These are phyloP conservation scores for Colletotrichum euphorbiae DNA, from an alignment of 2,329 filamentous ascomycete species.

Conservation along the genomic window DNA sequence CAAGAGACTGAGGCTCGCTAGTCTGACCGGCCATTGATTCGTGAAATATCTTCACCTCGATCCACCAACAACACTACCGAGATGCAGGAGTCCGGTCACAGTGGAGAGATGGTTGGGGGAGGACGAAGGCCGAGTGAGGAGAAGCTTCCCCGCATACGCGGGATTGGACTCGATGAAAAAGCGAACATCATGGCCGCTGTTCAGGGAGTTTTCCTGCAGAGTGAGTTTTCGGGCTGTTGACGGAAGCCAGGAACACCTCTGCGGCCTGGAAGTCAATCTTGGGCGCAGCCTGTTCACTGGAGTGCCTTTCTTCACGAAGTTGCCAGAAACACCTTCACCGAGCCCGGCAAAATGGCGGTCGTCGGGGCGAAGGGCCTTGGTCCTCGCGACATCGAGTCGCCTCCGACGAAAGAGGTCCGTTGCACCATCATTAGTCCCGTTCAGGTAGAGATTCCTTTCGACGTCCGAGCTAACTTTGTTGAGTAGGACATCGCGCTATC, in stretches of 20 bases:
- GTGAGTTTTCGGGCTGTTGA: not conserved
- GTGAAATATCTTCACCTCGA: not conserved
- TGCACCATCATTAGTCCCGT: too few species aligned
- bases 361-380: not conserved
- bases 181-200: not conserved
- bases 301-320: not conserved
- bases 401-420: not conserved
- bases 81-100: constrained; percentile 10
- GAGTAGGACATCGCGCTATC: not conserved
- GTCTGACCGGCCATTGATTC: not conserved
- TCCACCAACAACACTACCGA: constrained; percentile 17
- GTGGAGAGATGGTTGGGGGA: not conserved
- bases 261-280: constrained; percentile 13
- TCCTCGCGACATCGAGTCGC: constrained; percentile 19
- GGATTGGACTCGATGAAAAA: not conserved
- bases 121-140: constrained; percentile 3
- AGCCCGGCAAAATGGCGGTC: not conserved
- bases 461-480: too few species aligned
- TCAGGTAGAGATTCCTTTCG: too few species aligned
- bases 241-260: not conserved
- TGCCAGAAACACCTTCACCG: not conserved
- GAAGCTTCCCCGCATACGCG: constrained; percentile 20
- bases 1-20: not conserved
- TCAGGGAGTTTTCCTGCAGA: not conserved
- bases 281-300: not conserved